phyloP scores from a whole-genome alignment of 1,284 basidiomycete genomes.

The Ustilago xerochloae region DNA sequence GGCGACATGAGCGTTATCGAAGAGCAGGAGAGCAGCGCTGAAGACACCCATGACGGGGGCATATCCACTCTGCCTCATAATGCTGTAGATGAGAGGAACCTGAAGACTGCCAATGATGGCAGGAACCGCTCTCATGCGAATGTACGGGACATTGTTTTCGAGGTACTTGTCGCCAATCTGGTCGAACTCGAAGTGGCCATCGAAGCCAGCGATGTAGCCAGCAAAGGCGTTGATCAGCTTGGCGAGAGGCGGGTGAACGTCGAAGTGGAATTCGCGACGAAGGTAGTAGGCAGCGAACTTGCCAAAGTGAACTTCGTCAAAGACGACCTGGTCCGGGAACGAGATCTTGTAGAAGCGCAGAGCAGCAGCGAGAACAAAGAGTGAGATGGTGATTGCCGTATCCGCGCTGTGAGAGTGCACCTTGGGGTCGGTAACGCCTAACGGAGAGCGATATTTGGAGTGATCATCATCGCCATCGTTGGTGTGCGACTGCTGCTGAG shows the following conservation, averaged over 20 bases:
- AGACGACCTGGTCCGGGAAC: conserved; percentile 63
- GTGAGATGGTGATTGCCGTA: conserved; percentile 23
- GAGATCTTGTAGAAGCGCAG: conserved; percentile 55
- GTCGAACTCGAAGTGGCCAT: conserved; percentile 92
- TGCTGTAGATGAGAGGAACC: conserved; percentile 88
- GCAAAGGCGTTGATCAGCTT: conserved; percentile 76
- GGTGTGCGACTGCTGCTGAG: neutral
- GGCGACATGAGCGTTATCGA: conserved; percentile 97
- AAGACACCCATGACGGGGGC: conserved; percentile 88
- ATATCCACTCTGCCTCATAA: conserved; percentile 98
- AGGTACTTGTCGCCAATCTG: conserved; percentile 94
- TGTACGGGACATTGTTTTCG: conserved; percentile 86
- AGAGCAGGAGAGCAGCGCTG: conserved; percentile 83
- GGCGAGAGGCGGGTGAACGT: conserved; percentile 89
- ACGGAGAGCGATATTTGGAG: conserved; percentile 13
- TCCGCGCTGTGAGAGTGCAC: conserved; percentile 35
- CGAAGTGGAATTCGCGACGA: conserved; percentile 84
- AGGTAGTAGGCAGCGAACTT: conserved; percentile 68
- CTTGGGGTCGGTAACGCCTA: conserved; percentile 6
- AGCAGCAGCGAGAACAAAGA: conserved; percentile 49
- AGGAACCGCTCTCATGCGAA: conserved; percentile 90
- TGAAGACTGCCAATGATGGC: conserved; percentile 91
- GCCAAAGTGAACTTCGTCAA: conserved; percentile 68
- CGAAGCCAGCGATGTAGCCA: conserved; percentile 96
- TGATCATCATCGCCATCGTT: conserved; percentile 5